Percentiles rank a stretch among this genome's conserved stretches.
Evolutionary conservation across 2,329 filamentous ascomycete species (phyloP).

Genomic region (Chaetomium sp.): DNA sequence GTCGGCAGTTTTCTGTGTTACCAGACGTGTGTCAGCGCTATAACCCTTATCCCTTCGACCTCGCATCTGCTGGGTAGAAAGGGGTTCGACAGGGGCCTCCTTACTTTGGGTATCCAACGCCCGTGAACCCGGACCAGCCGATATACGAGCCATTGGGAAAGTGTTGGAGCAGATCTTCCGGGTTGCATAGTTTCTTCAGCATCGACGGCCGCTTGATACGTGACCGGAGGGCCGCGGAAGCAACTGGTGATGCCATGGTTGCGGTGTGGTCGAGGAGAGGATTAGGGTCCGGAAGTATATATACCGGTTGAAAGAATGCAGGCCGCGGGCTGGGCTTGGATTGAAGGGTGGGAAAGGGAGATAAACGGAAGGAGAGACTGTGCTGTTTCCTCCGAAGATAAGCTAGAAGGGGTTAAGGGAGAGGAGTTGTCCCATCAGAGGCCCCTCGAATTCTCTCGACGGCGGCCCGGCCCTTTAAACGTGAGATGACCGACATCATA

Average conservation of each 20-base stretch:
- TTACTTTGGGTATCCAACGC: constrained; percentile 81
- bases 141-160: constrained; percentile 84
- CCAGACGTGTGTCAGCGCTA: not conserved
- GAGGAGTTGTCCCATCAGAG: too few relatives aligned
- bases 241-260: constrained; percentile 45
- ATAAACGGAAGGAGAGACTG: too few relatives aligned
- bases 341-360: too few relatives aligned
- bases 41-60: not conserved
- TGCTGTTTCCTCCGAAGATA: too few relatives aligned
- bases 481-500: too few relatives aligned
- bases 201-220: constrained; percentile 70
- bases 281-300: not conserved
- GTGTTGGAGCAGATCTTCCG: constrained; percentile 71
- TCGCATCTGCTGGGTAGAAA: not conserved
- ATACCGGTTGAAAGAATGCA: not conserved
- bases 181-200: constrained; percentile 70
- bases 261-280: not conserved
- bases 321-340: not conserved
- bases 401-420: too few relatives aligned
- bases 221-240: constrained; percentile 68
- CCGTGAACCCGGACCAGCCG: constrained; percentile 88
- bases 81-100: not conserved
- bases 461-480: too few relatives aligned
- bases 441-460: too few relatives aligned
- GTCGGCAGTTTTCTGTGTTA: constrained; percentile 69